phyloP scores from a whole-genome alignment of 2,329 filamentous ascomycete species.

The Penicillium sp. region DNA sequence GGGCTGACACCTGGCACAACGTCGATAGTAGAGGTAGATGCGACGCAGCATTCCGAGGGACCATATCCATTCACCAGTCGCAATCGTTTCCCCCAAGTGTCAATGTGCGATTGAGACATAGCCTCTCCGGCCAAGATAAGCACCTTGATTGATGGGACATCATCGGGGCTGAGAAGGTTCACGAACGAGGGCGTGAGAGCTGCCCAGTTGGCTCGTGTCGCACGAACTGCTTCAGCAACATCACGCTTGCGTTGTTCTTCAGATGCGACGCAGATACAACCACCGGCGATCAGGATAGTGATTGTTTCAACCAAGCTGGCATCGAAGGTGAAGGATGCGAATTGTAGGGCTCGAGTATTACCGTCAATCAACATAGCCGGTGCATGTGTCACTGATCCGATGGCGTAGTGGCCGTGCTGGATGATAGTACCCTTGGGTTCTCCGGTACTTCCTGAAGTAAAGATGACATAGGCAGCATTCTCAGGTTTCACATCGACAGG shows the following conservation, averaged over 20 bases:
- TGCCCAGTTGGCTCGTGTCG: background rate
- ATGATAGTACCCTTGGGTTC: constrained; percentile 16
- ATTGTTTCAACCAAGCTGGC: background rate
- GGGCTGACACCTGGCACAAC: background rate
- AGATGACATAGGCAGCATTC: constrained; percentile 14
- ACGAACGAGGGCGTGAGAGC: background rate
- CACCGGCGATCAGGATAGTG: background rate
- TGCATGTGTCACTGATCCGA: constrained; percentile 13
- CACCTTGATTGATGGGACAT: constrained; percentile 6
- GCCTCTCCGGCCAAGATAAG: constrained; percentile 13
- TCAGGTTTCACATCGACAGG: background rate
- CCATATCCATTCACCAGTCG: constrained; percentile 3
- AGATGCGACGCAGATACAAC: background rate
- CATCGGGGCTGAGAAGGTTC: background rate
- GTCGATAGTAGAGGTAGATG: background rate
- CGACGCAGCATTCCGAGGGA: constrained; percentile 2
- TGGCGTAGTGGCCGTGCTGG: constrained; percentile 5
- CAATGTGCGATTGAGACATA: constrained; percentile 9
- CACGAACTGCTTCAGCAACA: background rate
- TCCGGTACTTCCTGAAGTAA: constrained; percentile 17
- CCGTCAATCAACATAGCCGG: background rate
- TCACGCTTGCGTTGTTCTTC: background rate
- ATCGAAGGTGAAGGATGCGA: background rate
- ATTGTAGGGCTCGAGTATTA: background rate
- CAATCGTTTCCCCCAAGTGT: constrained; percentile 8